Conservation (phyloP, 1,284 basidiomycete genomes). For the Trichosporon coremiiforme region DNA sequence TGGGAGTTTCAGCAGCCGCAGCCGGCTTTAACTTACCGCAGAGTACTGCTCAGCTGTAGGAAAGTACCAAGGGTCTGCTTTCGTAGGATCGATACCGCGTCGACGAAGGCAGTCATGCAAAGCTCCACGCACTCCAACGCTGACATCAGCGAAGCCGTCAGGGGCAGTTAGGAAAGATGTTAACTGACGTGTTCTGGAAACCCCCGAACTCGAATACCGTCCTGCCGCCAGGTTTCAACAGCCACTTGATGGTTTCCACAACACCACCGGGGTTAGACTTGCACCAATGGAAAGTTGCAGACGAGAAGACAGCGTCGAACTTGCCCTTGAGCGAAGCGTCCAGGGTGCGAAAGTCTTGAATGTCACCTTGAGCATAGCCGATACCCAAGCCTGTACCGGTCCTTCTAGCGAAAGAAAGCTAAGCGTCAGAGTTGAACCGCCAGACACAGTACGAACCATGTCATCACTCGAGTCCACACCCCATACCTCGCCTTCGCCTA, state of each 20-base stretch:
- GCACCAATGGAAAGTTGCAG: conserved; percentile 82
- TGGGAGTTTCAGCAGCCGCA: conserved; percentile 42
- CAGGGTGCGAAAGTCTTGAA: conserved; percentile 36
- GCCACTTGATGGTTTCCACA: conserved; percentile 62
- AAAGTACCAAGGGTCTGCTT: conserved; percentile 79
- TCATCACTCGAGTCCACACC: conserved; percentile 70
- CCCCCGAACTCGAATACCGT: conserved; percentile 79
- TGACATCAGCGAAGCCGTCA: conserved; percentile 6
- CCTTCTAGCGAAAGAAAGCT: conserved; percentile 65
- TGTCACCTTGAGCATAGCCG: conserved; percentile 45
- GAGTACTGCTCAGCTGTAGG: conserved; percentile 69
- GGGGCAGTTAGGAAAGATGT: background rate
- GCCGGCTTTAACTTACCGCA: conserved; percentile 56
- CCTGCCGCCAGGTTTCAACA: conserved; percentile 69
- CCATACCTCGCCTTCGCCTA: conserved; percentile 65
- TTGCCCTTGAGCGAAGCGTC: conserved; percentile 36
- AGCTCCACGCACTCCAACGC: conserved; percentile 63
- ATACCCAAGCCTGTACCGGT: conserved; percentile 64
- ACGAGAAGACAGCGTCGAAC: conserved; percentile 68
- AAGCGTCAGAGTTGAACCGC: background rate
- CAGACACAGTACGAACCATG: conserved; percentile 63
- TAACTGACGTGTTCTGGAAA: conserved; percentile 55
- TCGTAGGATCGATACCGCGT: conserved; percentile 64
- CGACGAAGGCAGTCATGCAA: conserved; percentile 63
- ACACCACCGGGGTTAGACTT: conserved; percentile 70